A percentile compares a stretch with the other conserved stretches of the same genome.
Evolutionary conservation across 2,329 filamentous ascomycete species (phyloP).

Genomic region (Diaporthe citriasiana): DNA sequence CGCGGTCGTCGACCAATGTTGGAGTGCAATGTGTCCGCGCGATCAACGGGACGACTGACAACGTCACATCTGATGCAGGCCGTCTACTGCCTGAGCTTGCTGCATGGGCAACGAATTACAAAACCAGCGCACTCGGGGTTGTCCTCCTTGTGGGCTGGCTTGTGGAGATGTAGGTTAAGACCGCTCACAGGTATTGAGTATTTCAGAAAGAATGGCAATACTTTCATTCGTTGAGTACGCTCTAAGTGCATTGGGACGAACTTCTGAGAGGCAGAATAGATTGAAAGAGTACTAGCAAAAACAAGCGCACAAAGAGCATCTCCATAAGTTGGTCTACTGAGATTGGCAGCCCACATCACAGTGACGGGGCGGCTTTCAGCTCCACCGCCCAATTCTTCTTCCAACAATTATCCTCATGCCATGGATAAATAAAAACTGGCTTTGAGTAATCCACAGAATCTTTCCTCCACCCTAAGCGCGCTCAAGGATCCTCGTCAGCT

Average conservation of each 20-base stretch:
- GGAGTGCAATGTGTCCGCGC: slow-evolving; percentile 33
- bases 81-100: neutral
- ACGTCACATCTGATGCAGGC: slow-evolving; percentile 14
- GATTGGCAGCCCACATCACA: no score
- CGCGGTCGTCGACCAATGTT: slow-evolving; percentile 3
- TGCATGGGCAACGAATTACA: neutral
- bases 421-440: neutral
- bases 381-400: neutral
- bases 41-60: slow-evolving; percentile 29
- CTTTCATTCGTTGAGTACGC: no score
- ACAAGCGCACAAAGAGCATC: neutral
- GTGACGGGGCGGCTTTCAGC: no score
- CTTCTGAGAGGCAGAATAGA: neutral
- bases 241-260: neutral
- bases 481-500: slow-evolving; percentile 33
- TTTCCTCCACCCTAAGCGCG: neutral
- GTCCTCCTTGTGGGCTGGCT: neutral
- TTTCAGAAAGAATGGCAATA: neutral
- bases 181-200: neutral
- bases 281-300: neutral
- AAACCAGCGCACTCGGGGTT: neutral
- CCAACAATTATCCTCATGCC: neutral
- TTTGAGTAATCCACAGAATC: no score
- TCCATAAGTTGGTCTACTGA: neutral
- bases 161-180: neutral